These are phyloP conservation scores for Byssochlamys sp. DNA, from an alignment of 2,329 filamentous ascomycete genomes.

Conservation along the genomic window DNA sequence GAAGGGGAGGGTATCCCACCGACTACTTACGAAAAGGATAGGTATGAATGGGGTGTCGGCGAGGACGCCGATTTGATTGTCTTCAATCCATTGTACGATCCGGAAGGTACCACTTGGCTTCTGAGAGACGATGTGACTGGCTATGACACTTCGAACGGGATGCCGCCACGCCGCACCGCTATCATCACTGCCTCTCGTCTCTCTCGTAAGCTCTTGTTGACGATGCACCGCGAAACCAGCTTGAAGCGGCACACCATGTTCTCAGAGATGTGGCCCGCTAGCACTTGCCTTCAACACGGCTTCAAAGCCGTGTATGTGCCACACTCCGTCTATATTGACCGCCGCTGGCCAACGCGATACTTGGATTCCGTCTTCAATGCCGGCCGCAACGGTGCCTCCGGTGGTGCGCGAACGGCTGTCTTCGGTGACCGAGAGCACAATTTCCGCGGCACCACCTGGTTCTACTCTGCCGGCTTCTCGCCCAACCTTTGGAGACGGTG, in stretches of 20 bases:
- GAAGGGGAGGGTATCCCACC: conserved; percentile 67
- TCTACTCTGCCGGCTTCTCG: conserved; percentile 77
- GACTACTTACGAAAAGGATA: conserved; percentile 64
- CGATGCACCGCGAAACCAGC: conserved; percentile 85
- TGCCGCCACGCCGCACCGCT: conserved; percentile 64
- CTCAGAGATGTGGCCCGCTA: conserved; percentile 92
- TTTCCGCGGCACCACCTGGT: conserved; percentile 78
- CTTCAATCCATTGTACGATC: conserved; percentile 85
- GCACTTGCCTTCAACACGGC: conserved; percentile 78
- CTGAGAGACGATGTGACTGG: conserved; percentile 75
- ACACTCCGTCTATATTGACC: conserved; percentile 79
- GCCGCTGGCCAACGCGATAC: conserved; percentile 72
- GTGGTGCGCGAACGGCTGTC: conserved; percentile 62
- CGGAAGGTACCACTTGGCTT: conserved; percentile 75
- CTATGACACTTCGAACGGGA: conserved; percentile 57
- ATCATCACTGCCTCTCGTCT: conserved; percentile 85
- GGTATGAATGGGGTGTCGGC: conserved; percentile 75
- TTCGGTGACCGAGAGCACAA: conserved; percentile 85
- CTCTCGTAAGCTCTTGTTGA: conserved; percentile 65
- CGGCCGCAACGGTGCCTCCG: conserved; percentile 62
- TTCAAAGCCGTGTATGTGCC: conserved; percentile 86
- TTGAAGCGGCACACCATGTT: conserved; percentile 82
- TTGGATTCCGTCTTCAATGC: conserved; percentile 72
- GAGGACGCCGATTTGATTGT: conserved; percentile 89
- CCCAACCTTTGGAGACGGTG: conserved; percentile 74